Conservation (phyloP, 2,329 filamentous ascomycete species). For the Pseudogymnoascus sp. region DNA sequence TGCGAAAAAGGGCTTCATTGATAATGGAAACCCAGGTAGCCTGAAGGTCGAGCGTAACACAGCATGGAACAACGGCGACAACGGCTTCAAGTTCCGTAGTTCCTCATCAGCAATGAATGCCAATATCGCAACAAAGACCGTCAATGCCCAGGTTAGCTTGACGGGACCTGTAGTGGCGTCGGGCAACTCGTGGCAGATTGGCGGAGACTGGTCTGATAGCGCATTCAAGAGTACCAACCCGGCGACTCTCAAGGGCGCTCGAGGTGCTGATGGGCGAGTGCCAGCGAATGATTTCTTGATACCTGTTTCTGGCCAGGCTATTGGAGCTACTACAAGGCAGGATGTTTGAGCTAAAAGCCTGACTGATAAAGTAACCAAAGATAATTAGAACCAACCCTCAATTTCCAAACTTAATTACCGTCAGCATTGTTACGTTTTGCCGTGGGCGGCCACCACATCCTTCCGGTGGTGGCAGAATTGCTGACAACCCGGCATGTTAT, state of each 20-base stretch:
- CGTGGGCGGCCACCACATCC: too few species aligned
- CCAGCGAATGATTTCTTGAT: slow-evolving; percentile 35
- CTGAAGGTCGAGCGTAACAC: slow-evolving; percentile 36
- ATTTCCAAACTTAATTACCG: neutral
- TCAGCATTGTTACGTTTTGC: too few species aligned
- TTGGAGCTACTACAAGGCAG: slow-evolving; percentile 33
- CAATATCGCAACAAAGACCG: slow-evolving; percentile 33
- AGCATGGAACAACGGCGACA: slow-evolving; percentile 37
- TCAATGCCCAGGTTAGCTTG: slow-evolving; percentile 22
- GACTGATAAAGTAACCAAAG: neutral
- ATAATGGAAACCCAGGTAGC: slow-evolving; percentile 36
- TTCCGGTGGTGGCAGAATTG: neutral
- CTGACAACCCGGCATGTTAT: too few species aligned
- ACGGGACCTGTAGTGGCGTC: slow-evolving; percentile 21
- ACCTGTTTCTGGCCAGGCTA: slow-evolving; percentile 29
- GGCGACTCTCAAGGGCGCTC: slow-evolving; percentile 29
- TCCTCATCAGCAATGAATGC: slow-evolving; percentile 29
- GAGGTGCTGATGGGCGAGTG: slow-evolving; percentile 33
- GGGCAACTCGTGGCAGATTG: slow-evolving; percentile 36
- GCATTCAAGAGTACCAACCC: slow-evolving; percentile 32
- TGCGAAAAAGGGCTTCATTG: slow-evolving; percentile 37
- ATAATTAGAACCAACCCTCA: neutral
- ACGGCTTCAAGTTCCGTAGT: slow-evolving; percentile 32
- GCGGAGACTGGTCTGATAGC: slow-evolving; percentile 31
- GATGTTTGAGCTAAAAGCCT: neutral